Evolutionary conservation across 495 filamentous ascomycete genomes (phyloP), one percentile per base, ranked within the genome.

Genomic region (Talaromyces liani): DNA sequence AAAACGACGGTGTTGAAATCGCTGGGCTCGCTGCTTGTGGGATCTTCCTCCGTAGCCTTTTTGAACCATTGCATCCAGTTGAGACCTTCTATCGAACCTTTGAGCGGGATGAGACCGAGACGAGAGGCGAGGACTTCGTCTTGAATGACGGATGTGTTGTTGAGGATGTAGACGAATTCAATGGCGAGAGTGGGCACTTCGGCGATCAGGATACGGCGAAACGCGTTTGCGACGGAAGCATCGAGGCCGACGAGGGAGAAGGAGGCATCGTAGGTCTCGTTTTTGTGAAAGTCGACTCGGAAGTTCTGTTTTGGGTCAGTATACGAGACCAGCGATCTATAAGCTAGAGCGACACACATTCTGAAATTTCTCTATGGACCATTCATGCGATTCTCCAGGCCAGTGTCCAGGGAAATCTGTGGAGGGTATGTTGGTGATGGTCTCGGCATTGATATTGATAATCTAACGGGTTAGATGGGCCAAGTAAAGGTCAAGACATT

Each of bases 61-160:
- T 81, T 83, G 73, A 79, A 89, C 87, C 89, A 96, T 68, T 87
- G 84, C 78, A 98, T 87, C 74, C 87, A 87, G 59, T 84, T 82
- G 59, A 98, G 79, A 12, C 90, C 92, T 29, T 87, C 81, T 64
- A 85, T 84, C 58, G 84, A 83, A 65, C 90, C 94, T 36, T 85
- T 88, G 61, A 99, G 85, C 7, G 95, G 95, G 60, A 99, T 88
- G 45, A 98, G 84, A 51, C 95, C 95, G 24, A 99, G 81, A 20
- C 95, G 85, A 69, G 91, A 87, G 2, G 91, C 85, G 45, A 99
- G 87, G 1, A 99, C 92, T 75, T 99, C 95, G 73, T 99, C 95
- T 72, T 96, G 92, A 69, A 99, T 93, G 22, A 99, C 89, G 10
- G 90, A 94, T 62, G 93, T 98, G 79, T 99, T 99, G 80, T 96